Base-by-base conservation (phyloP, 495 filamentous ascomycete genomes). In the Eremomyces bilateralis region DNA sequence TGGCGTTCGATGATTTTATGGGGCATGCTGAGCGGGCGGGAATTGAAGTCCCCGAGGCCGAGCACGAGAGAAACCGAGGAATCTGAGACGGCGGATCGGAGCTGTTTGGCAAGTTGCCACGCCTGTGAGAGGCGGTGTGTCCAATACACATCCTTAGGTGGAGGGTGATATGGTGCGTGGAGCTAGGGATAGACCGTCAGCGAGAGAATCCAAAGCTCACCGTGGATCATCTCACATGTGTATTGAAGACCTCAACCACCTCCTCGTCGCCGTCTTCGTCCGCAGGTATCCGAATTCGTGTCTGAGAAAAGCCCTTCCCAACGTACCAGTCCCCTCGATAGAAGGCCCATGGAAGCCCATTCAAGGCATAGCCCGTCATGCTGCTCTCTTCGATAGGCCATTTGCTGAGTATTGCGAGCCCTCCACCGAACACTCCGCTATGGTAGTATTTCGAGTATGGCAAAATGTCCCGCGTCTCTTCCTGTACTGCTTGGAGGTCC, bases 381-480 rank as follows among this genome's bases (percentile, higher is more conserved):
- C 59, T 68, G 54, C 76, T 85, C 56, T 91, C 80, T 42, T 83
- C 80, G 45, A 97, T 81, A n/a, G 85, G 88, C 82, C 80, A 95
- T 64, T 69, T 69, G 10, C 80, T 90, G n/a, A 97, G 61, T 38
- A 97, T 92, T 13, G 73, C 90, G 19, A 97, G 60, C 2, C 88
- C 88, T 24, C 74, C 79, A 18, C 88, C 85, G 45, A 93, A 83
- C 22, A 79, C 74, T 17, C 81, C 88, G 43, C 77, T 77, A 45
- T 71, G 67, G 60, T 93, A 97, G 59, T 85, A 93, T 53, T 97
- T 97, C 20, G 72, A 82, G 50, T 91, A 78, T 1, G 88, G 88
- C n/a, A 95, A 65, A 29, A 88, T 61, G 40, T 76, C 58, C 29
- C 61, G 61, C 0, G 82, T 92, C 39, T 76, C 65, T 15, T 64